Evolutionary conservation across 768 basidiomycete species (phyloP).

Genomic region (Tricholoma sp.): DNA sequence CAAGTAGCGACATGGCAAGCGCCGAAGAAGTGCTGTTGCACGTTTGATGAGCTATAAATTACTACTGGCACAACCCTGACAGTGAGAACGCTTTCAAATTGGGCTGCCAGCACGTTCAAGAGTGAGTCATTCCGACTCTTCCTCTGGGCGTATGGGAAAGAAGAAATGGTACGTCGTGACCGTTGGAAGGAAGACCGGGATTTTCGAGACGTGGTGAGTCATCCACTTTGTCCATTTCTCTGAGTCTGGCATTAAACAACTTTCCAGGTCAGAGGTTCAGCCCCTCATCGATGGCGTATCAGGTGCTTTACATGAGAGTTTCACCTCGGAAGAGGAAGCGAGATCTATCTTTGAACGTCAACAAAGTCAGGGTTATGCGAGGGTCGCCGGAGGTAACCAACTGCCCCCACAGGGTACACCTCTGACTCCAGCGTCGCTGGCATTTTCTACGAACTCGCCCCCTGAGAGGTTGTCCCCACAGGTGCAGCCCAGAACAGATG

Average conservation of each 20-base stretch:
- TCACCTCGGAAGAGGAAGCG: constrained; percentile 38
- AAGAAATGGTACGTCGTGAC: constrained; percentile 40
- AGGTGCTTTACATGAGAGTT: constrained; percentile 39
- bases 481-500: neutral
- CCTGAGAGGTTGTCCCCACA: neutral
- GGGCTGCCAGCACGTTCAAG: neutral
- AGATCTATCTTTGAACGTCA: constrained; percentile 24
- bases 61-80: neutral
- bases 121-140: neutral
- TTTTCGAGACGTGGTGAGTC: constrained; percentile 35
- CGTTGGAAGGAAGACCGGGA: constrained; percentile 32
- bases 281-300: constrained; percentile 39
- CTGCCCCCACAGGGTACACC: neutral
- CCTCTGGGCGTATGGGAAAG: constrained; percentile 22
- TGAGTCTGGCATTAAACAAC: neutral
- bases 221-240: neutral
- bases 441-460: neutral
- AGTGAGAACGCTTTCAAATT: neutral
- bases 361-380: constrained; percentile 23
- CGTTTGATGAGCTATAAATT: neutral
- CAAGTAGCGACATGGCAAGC: neutral
- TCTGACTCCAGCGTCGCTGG: neutral
- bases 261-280: constrained; percentile 39
- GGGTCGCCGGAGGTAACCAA: constrained; percentile 15
- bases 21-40: neutral